A percentile compares a stretch with the other conserved stretches of the same genome.
Evolutionary conservation across 2,329 filamentous ascomycete genomes (phyloP).

Genomic region (Hawksworthiomyces lignivorus): DNA sequence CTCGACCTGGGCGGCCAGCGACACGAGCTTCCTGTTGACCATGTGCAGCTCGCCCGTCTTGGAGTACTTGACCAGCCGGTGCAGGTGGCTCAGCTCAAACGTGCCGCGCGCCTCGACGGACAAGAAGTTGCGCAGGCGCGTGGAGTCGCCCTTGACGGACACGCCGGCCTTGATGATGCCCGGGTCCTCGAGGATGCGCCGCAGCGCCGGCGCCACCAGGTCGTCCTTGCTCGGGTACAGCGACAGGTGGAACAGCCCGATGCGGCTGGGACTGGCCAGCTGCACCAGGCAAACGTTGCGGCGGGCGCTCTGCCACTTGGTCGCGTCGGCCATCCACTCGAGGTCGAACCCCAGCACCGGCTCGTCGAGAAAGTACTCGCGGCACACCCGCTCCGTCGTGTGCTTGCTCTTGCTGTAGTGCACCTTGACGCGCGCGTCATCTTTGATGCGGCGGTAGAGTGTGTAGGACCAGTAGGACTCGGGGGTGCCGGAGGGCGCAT

Average conservation of each 20-base stretch:
- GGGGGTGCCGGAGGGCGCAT: constrained; percentile 33
- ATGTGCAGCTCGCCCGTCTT: constrained; percentile 38
- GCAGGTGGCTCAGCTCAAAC: constrained; percentile 76
- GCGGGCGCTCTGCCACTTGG: constrained; percentile 42
- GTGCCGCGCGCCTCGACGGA: constrained; percentile 56
- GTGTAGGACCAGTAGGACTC: constrained; percentile 61
- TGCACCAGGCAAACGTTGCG: constrained; percentile 76
- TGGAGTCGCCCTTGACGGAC: constrained; percentile 61
- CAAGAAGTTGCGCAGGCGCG: constrained; percentile 60
- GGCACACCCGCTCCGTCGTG: constrained; percentile 58
- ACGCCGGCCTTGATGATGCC: constrained; percentile 70
- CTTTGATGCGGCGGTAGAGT: constrained; percentile 52
- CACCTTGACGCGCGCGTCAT: constrained; percentile 51
- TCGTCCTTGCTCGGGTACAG: constrained; percentile 46
- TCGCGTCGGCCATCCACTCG: constrained; percentile 63
- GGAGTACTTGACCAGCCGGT: constrained; percentile 66
- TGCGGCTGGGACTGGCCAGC: constrained; percentile 65
- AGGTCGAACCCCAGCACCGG: constrained; percentile 79
- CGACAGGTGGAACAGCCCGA: constrained; percentile 77
- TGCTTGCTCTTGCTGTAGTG: constrained; percentile 68
- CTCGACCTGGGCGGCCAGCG: constrained; percentile 61
- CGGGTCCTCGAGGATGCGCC: constrained; percentile 62
- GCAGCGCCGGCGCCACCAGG: constrained; percentile 64
- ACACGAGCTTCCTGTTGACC: constrained; percentile 60
- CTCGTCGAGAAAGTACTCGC: constrained; percentile 59